Percentiles rank a stretch among this genome's conserved stretches.
Evolutionary conservation across 2,329 filamentous ascomycete genomes (phyloP).

Genomic region (Aspergillus sp.): DNA sequence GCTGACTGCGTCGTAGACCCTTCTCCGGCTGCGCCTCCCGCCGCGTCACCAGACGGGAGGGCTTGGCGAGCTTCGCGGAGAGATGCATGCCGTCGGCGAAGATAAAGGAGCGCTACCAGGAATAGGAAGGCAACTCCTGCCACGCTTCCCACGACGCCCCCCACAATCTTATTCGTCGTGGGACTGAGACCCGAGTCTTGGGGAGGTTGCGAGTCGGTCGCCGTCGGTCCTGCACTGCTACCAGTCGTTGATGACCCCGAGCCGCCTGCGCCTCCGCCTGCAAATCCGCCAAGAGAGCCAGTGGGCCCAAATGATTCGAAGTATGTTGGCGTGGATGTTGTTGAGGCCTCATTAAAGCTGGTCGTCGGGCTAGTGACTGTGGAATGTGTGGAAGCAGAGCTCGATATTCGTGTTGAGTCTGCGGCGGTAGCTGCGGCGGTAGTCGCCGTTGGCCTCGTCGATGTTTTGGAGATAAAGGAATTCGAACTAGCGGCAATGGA

Average conservation of each 20-base stretch:
- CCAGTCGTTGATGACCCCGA: constrained; percentile 8
- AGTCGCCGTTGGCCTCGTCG: background rate
- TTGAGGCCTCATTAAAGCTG: too few species aligned
- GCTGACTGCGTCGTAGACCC: constrained; percentile 10
- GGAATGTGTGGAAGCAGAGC: background rate
- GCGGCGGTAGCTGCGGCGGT: background rate
- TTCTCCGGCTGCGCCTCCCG: constrained; percentile 8
- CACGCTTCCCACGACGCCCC: constrained; percentile 54
- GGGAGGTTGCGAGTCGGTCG: constrained; percentile 7
- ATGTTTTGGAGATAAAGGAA: background rate
- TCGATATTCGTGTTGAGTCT: background rate
- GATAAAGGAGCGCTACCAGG: constrained; percentile 18
- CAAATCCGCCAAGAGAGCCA: background rate
- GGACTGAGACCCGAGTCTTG: constrained; percentile 14
- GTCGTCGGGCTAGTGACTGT: background rate
- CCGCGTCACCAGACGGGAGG: constrained; percentile 17
- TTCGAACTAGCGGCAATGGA: background rate
- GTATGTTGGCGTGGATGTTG: too few species aligned
- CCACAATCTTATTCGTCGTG: constrained; percentile 47
- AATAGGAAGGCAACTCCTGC: constrained; percentile 48
- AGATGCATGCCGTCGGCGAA: constrained; percentile 44
- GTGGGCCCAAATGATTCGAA: too few species aligned
- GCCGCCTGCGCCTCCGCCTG: constrained; percentile 1
- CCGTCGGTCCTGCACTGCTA: constrained; percentile 2
- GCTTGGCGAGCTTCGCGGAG: constrained; percentile 10